Evolutionary conservation across 192 early-diverging fungal species (phyloP).

Genomic region (Podila horticola): DNA sequence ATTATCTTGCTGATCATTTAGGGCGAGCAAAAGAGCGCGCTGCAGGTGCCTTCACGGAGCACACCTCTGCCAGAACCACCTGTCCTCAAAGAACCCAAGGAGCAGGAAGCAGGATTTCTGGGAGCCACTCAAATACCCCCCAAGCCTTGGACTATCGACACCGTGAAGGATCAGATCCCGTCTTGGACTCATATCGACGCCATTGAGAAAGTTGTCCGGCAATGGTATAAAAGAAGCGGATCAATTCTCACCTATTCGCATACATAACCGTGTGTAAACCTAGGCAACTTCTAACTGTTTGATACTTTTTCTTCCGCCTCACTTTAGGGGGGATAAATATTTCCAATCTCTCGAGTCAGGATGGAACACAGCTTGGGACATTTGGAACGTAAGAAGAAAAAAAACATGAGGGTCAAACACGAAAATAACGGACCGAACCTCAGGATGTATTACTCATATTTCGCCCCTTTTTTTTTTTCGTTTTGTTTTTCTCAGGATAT

Average conservation of each 20-base stretch:
- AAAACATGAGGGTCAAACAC: background rate
- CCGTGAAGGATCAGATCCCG: too few species aligned
- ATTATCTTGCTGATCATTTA: background rate
- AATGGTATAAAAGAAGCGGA: conserved; percentile 17
- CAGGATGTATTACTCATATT: background rate
- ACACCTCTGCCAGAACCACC: conserved; percentile 14
- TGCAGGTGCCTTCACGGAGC: conserved; percentile 37
- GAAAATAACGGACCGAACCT: background rate
- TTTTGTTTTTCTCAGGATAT: background rate
- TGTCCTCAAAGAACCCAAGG: conserved; percentile 11
- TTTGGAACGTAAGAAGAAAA: conserved; percentile 23
- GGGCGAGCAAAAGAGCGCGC: conserved; percentile 19
- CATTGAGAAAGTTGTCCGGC: conserved; percentile 35
- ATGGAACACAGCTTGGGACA: conserved; percentile 30
- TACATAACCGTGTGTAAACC: too few species aligned
- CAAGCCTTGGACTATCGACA: too few species aligned
- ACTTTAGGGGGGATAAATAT: conserved; percentile 31
- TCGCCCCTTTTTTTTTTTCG: background rate
- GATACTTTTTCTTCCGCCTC: background rate
- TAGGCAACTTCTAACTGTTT: too few species aligned
- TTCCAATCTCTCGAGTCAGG: conserved; percentile 7
- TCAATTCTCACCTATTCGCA: too few species aligned
- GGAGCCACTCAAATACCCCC: background rate
- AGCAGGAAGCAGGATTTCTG: conserved; percentile 1
- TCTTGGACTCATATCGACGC: conserved; percentile 5